Percentiles rank a stretch among this genome's conserved stretches.
Evolutionary conservation across 805 yeast species (phyloP).

Genomic region (Kodamaea laetipori): DNA sequence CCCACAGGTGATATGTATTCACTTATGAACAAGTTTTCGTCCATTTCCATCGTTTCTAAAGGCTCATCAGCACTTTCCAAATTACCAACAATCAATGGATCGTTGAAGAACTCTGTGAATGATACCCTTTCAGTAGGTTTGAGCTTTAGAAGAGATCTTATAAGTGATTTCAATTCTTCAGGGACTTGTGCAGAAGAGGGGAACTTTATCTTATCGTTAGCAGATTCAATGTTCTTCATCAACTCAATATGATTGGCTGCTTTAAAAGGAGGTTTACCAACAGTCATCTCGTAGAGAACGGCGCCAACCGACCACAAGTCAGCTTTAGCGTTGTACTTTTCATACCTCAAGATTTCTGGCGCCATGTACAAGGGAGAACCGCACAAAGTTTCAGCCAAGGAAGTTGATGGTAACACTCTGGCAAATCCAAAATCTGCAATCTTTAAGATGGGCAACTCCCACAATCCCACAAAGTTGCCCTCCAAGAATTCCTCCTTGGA

Average conservation of each 20-base stretch:
- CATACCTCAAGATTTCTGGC: slow-evolving; percentile 91
- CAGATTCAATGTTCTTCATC: slow-evolving; percentile 78
- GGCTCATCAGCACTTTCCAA: slow-evolving; percentile 57
- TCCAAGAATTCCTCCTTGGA: slow-evolving; percentile 60
- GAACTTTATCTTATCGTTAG: slow-evolving; percentile 75
- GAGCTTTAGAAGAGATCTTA: slow-evolving; percentile 74
- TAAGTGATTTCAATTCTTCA: slow-evolving; percentile 64
- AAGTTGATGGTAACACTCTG: slow-evolving; percentile 85
- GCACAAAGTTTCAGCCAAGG: slow-evolving; percentile 95
- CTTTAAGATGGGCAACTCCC: slow-evolving; percentile 88
- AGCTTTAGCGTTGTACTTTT: slow-evolving; percentile 95
- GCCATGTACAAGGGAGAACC: slow-evolving; percentile 99
- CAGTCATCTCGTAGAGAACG: slow-evolving; percentile 91
- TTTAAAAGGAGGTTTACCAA: slow-evolving; percentile 94
- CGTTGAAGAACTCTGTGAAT: slow-evolving; percentile 82
- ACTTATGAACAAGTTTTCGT: slow-evolving; percentile 80
- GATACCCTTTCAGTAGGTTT: slow-evolving; percentile 88
- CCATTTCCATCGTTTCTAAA: slow-evolving; percentile 65
- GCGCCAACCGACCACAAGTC: slow-evolving; percentile 99
- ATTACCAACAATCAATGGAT: slow-evolving; percentile 62
- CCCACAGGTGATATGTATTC: slow-evolving; percentile 63
- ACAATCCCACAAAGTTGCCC: slow-evolving; percentile 68
- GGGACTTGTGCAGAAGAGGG: slow-evolving; percentile 70
- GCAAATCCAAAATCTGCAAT: slow-evolving; percentile 99
- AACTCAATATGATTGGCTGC: slow-evolving; percentile 93